phyloP scores from a whole-genome alignment of 2,329 filamentous ascomycete genomes.

The Cladosporium halotolerans region DNA sequence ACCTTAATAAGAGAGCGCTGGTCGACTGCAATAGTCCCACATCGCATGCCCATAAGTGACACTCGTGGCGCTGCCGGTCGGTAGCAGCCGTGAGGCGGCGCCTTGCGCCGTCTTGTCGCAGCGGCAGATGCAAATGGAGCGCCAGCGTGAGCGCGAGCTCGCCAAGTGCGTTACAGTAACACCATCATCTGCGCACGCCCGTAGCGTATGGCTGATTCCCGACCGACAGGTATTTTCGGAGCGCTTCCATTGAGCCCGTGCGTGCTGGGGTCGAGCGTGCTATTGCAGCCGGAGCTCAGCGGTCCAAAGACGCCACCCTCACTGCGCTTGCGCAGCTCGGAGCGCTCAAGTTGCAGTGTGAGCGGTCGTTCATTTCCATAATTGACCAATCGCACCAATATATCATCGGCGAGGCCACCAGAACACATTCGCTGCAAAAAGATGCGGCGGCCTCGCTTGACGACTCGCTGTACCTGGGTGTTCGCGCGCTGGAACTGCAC shows the following conservation, averaged over 20 bases:
- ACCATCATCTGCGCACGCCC: neutral
- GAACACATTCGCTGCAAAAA: constrained; percentile 21
- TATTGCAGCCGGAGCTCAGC: neutral
- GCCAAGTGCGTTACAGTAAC: neutral
- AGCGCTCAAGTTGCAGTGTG: constrained; percentile 8
- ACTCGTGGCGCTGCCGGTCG: too few species aligned
- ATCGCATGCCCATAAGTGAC: too few species aligned
- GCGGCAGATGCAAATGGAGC: neutral
- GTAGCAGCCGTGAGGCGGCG: too few species aligned
- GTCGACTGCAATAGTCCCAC: too few species aligned
- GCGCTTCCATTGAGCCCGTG: neutral
- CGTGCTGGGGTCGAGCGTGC: neutral
- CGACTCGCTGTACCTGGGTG: constrained; percentile 30
- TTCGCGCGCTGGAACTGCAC: constrained; percentile 21
- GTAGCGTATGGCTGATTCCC: neutral
- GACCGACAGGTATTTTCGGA: neutral
- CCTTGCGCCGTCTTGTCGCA: too few species aligned
- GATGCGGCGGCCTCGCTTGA: constrained; percentile 15
- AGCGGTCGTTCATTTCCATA: constrained; percentile 32
- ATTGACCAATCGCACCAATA: constrained; percentile 31
- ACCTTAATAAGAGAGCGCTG: too few species aligned
- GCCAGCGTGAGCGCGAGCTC: neutral
- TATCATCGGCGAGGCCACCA: constrained; percentile 35
- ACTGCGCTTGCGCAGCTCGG: neutral
- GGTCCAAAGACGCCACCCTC: neutral